Percentiles rank a stretch among this genome's conserved stretches.
These are phyloP conservation scores for Yamadazyma sp. DNA, from an alignment of 805 yeast genomes.

Conservation along the genomic window DNA sequence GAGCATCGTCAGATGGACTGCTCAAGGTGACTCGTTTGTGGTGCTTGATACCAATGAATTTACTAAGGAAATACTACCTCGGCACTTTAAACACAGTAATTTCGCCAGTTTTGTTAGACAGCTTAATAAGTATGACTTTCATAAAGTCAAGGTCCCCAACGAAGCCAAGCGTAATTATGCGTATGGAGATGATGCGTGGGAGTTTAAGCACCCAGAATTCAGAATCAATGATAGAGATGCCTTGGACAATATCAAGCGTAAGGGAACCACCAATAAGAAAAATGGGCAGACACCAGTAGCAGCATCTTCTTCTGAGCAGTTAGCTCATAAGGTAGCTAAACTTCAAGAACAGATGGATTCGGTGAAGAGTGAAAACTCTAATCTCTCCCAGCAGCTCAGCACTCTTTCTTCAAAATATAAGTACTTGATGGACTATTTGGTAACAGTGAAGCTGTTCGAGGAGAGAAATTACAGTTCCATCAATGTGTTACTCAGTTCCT, in stretches of 20 bases:
- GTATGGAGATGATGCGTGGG: conserved; percentile 86
- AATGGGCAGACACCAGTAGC: conserved; percentile 3
- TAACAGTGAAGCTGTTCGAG: conserved; percentile 54
- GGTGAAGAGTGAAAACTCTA: conserved; percentile 32
- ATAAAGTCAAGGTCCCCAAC: conserved; percentile 78
- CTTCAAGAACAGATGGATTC: conserved; percentile 33
- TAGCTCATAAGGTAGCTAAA: conserved; percentile 13
- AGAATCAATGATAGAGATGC: conserved; percentile 72
- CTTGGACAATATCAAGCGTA: conserved; percentile 83
- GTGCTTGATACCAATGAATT: conserved; percentile 89
- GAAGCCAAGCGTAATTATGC: conserved; percentile 55
- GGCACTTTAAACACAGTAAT: conserved; percentile 91
- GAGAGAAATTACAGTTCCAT: conserved; percentile 58
- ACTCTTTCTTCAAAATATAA: conserved; percentile 57
- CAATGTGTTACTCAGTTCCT: conserved; percentile 46
- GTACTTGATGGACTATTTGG: conserved; percentile 59
- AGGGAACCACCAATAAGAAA: conserved; percentile 62
- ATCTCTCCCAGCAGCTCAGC: conserved; percentile 34
- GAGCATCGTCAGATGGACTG: conserved; percentile 82
- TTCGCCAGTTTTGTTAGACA: conserved; percentile 96
- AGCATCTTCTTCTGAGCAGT: conserved; percentile 1
- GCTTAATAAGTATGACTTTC: conserved; percentile 94
- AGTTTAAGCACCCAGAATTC: conserved; percentile 90
- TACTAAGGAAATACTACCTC: conserved; percentile 84
- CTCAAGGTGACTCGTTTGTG: conserved; percentile 80